A percentile compares a stretch with the other conserved stretches of the same genome.
phyloP scores from a whole-genome alignment of 345 rosid species.

The Citrus sp. region DNA sequence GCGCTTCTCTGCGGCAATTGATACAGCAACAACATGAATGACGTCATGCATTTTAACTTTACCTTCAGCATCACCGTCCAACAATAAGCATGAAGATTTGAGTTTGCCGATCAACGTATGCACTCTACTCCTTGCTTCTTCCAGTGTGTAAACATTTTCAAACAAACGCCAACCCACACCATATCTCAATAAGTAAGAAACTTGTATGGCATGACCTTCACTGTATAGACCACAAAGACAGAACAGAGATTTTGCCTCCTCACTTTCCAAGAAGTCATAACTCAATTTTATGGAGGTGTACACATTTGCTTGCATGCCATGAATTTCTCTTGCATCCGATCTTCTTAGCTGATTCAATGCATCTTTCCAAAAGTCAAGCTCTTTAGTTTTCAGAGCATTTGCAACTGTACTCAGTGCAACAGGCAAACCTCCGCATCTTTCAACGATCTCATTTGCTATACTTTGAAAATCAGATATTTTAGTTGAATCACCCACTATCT shows the following conservation, averaged over 20 bases:
- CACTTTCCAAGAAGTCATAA: not conserved
- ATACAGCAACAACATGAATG: slow-evolving; percentile 9
- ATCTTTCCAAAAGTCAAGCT: no score
- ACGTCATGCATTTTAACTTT: slow-evolving; percentile 25
- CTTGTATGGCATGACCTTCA: fast-evolving
- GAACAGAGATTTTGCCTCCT: not conserved
- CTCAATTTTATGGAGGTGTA: no score
- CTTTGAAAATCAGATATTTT: no score
- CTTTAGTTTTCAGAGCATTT: no score
- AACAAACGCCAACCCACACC: slow-evolving; percentile 15
- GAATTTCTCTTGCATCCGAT: no score
- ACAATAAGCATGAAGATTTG: not conserved
- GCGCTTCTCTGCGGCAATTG: slow-evolving; percentile 9
- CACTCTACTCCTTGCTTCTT: not conserved
- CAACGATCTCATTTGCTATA: no score
- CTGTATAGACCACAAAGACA: not conserved
- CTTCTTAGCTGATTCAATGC: no score
- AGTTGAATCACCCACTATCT: not conserved
- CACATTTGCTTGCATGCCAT: no score
- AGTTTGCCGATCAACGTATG: slow-evolving; percentile 5
- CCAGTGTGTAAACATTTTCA: not conserved
- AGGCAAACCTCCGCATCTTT: no score
- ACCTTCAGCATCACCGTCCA: no score
- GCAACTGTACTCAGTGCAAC: no score
- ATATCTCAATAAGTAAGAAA: not conserved